Conservation (phyloP, 2,329 filamentous ascomycete genomes). For the Dryadomyces sulphureus region DNA sequence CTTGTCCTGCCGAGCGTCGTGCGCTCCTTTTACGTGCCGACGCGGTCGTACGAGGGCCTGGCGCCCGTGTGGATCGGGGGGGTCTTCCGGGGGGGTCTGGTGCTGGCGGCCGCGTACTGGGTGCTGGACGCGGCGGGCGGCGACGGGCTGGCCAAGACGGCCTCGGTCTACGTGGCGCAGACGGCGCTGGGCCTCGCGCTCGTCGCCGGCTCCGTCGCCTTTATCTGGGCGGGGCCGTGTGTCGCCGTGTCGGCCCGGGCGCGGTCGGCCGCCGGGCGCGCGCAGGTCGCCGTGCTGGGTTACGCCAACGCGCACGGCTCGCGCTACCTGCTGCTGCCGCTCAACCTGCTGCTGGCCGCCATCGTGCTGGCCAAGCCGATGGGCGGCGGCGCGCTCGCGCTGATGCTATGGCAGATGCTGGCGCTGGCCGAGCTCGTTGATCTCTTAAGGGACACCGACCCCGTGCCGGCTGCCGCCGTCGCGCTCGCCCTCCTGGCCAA, state of each 20-base stretch:
- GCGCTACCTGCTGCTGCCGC: constrained; percentile 70
- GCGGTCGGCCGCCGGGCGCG: constrained; percentile 22
- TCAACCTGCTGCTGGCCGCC: constrained; percentile 63
- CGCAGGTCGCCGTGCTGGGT: constrained; percentile 65
- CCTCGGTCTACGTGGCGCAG: constrained; percentile 67
- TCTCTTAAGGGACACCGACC: constrained; percentile 39
- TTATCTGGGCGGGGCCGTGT: constrained; percentile 72
- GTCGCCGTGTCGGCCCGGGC: constrained; percentile 52
- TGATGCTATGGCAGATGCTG: constrained; percentile 80
- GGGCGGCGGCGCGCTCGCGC: constrained; percentile 69
- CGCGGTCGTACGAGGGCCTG: constrained; percentile 74
- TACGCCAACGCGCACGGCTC: constrained; percentile 90
- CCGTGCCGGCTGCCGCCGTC: constrained; percentile 68
- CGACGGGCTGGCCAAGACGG: constrained; percentile 52
- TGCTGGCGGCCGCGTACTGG: constrained; percentile 75
- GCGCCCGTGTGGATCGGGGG: constrained; percentile 74
- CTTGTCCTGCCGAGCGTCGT: constrained; percentile 59
- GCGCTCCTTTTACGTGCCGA: constrained; percentile 67
- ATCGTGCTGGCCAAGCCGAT: constrained; percentile 85
- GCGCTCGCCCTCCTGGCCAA: constrained; percentile 78
- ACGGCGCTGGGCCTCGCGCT: constrained; percentile 65
- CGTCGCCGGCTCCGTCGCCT: constrained; percentile 71
- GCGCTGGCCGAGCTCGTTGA: constrained; percentile 55
- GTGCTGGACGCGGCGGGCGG: constrained; percentile 67
- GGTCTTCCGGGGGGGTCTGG: constrained; percentile 60